Evolutionary conservation across 2,329 filamentous ascomycete genomes (phyloP).

Genomic region (Fusarium pseudonygamai): DNA sequence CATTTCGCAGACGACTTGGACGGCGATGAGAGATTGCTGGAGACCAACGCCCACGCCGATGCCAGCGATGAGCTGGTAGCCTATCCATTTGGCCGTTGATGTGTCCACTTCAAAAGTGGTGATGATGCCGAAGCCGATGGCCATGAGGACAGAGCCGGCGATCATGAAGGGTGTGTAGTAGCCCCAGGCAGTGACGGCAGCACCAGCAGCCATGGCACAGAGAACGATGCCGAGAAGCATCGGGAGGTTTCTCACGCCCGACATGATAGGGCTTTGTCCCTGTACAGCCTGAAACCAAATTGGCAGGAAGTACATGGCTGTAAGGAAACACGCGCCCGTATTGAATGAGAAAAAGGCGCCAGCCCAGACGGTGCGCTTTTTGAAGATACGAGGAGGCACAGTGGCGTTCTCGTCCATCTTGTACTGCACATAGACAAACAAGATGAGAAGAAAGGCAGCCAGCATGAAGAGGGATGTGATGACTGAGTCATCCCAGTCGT

Average conservation of each 20-base stretch:
- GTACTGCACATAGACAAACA: slow-evolving; percentile 52
- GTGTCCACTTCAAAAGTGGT: slow-evolving; percentile 52
- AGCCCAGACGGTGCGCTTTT: slow-evolving; percentile 52
- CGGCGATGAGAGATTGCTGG: slow-evolving; percentile 57
- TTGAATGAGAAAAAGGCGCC: slow-evolving; percentile 50
- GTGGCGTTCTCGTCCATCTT: slow-evolving; percentile 54
- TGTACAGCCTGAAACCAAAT: slow-evolving; percentile 60
- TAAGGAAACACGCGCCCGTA: slow-evolving; percentile 48
- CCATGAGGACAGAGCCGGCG: slow-evolving; percentile 45
- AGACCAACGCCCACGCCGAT: slow-evolving; percentile 53
- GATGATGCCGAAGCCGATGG: slow-evolving; percentile 54
- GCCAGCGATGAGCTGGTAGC: slow-evolving; percentile 52
- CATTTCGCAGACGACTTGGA: slow-evolving; percentile 49
- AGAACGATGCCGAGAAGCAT: slow-evolving; percentile 52
- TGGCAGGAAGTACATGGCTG: slow-evolving; percentile 52
- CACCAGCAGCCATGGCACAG: slow-evolving; percentile 48
- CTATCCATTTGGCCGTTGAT: slow-evolving; percentile 52
- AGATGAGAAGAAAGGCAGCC: slow-evolving; percentile 44
- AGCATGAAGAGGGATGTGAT: slow-evolving; percentile 46
- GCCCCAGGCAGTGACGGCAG: slow-evolving; percentile 50
- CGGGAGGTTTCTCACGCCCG: slow-evolving; percentile 54
- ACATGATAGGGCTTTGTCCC: slow-evolving; percentile 50
- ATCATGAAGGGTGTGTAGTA: slow-evolving; percentile 59
- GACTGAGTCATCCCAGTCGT: slow-evolving; percentile 40
- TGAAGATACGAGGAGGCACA: slow-evolving; percentile 54